Base-by-base conservation (phyloP, 768 basidiomycete species). In the Psilocybe azurescens region DNA sequence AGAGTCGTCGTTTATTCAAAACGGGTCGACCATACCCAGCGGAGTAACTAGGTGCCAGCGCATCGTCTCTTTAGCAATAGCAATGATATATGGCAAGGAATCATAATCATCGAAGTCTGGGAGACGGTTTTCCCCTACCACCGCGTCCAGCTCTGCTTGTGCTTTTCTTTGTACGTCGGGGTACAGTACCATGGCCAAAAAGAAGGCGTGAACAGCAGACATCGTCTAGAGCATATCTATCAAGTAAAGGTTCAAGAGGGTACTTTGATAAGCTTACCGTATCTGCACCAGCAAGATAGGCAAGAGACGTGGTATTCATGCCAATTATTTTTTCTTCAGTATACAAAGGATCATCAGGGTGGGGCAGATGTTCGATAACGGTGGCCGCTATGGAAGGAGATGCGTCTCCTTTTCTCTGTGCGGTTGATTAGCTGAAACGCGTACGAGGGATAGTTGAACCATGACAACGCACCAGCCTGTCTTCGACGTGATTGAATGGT, bases 121-220 rank as follows among this genome's bases (percentile, higher is more conserved):
- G 10, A 79, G 71, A 5, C 75, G 72, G 4, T 61, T 65, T 16
- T 50, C 41, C 16, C 76, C 77, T 6, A 74, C 53, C 13, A 73
- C 61, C 0, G 44, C 47, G 62, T 80, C 74, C 29, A 80, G 66
- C 58, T 79, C 79, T 5, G 58, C 67, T 48, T 79, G 79, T 1
- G 73, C 75, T 38, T 60, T 65, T 36, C 59, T 64, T 53, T 73
- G 70, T 1, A 70, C 63, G 5, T 72, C 72, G 11, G 74, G 74
- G 54, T 72, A 56, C 6, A 64, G 51, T 0, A 68, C 56, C 65
- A 77, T 70, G 3, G 70, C 65, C 14, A 74, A 47, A 56, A 75
- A 63, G 63, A 72, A 74, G 0, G 70, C 44, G 14, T 67, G 48
- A 1, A 71, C 55, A 1, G 66, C 61, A 28, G 73, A 62, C 33